Conservation (phyloP, 768 basidiomycete genomes). For the Tricholoma terreum region DNA sequence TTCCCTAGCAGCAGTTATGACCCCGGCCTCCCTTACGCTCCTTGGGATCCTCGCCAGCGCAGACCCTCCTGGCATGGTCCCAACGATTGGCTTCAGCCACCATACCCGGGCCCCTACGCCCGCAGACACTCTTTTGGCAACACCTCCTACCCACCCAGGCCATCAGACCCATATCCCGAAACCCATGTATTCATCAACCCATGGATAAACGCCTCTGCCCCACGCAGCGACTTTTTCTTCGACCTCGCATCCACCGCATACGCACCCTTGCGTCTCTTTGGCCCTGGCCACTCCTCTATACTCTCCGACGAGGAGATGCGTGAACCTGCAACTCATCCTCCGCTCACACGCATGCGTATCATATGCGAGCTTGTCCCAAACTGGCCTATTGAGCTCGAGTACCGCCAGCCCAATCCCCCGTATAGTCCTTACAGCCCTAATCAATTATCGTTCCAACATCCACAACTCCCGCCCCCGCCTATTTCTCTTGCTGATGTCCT, state of each 20-base stretch:
- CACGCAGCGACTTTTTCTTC: constrained; percentile 47
- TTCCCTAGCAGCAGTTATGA: not conserved
- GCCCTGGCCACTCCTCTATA: constrained; percentile 33
- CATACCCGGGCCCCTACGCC: not conserved
- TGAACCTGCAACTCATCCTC: constrained; percentile 57
- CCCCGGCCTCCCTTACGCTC: not conserved
- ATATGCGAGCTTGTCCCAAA: constrained; percentile 50
- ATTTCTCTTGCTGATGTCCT: constrained; percentile 49
- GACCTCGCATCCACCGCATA: constrained; percentile 50
- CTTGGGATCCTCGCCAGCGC: not conserved
- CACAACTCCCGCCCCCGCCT: constrained; percentile 40
- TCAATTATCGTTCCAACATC: too few species aligned
- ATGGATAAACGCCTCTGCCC: constrained; percentile 44
- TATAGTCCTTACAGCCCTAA: constrained; percentile 16
- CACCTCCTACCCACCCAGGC: not conserved
- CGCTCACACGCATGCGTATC: constrained; percentile 51
- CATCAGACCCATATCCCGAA: too few species aligned
- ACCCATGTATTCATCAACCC: constrained; percentile 40
- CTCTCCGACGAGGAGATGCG: constrained; percentile 44
- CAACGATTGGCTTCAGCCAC: not conserved
- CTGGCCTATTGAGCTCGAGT: constrained; percentile 57
- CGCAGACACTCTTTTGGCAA: not conserved
- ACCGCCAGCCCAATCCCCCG: constrained; percentile 7
- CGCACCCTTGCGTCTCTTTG: constrained; percentile 38
- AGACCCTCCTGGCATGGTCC: constrained; percentile 1